phyloP scores from a whole-genome alignment of 75 land plant species.

The Pseudotsuga menziesii region DNA sequence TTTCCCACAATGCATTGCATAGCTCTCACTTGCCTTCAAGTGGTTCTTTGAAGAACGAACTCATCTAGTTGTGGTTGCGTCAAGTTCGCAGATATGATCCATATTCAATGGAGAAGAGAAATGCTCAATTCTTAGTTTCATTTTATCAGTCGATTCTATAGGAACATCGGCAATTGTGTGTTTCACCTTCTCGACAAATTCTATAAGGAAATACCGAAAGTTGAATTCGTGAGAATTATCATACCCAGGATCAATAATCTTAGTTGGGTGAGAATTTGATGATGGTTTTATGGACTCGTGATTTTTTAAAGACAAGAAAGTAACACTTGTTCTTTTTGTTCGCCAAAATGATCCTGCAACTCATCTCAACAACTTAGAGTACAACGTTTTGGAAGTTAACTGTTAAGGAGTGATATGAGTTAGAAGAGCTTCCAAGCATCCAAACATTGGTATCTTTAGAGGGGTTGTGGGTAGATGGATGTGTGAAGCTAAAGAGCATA shows the following conservation, averaged over 20 bases:
- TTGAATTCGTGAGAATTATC: background rate
- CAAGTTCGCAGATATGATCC: background rate
- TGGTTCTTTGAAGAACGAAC: no score
- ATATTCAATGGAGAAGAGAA: conserved; percentile 3
- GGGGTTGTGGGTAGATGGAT: no score
- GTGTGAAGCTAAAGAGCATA: no score
- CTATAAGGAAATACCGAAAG: background rate
- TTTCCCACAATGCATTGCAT: no score
- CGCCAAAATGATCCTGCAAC: conserved; percentile 7
- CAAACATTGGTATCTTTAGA: no score
- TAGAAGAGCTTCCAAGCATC: no score
- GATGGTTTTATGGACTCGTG: conserved; percentile 7
- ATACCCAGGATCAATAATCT: background rate
- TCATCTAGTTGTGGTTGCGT: background rate
- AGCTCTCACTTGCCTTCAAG: no score
- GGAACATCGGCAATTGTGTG: background rate
- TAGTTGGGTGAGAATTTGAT: background rate
- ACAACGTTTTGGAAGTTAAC: no score
- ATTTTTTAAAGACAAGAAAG: background rate
- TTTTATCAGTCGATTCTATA: background rate
- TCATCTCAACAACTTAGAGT: no score
- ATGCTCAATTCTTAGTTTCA: background rate
- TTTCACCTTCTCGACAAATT: background rate
- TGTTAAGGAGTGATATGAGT: no score
- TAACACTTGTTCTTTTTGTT: conserved; percentile 5